Evolutionary conservation across 169 alveolate species (phyloP).

Genomic region (Plasmodium vivax): DNA sequence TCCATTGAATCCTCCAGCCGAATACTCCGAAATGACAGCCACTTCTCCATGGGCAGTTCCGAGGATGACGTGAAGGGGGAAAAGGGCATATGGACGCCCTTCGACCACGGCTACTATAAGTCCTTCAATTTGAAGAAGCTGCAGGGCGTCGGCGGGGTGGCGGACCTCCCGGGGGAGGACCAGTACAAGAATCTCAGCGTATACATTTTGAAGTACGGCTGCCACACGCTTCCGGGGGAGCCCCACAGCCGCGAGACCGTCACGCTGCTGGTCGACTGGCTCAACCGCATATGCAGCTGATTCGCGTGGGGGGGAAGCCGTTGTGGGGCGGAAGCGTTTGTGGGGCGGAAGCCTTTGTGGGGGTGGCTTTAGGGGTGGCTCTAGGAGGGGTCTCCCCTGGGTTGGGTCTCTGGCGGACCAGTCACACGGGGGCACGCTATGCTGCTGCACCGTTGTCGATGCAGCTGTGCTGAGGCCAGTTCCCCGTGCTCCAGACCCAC

Average conservation of each 20-base stretch:
- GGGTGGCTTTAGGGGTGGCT: not conserved
- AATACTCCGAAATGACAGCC: not conserved
- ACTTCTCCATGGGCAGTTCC: not conserved
- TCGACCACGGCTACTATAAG: constrained; percentile 52
- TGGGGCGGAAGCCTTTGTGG: not conserved
- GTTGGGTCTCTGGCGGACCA: not conserved
- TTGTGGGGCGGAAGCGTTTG: no score
- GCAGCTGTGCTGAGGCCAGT: not conserved
- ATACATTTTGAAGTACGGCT: constrained; percentile 54
- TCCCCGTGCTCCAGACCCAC: not conserved
- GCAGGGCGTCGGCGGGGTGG: not conserved
- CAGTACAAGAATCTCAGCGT: constrained; percentile 23
- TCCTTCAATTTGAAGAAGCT: constrained; percentile 14
- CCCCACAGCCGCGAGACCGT: constrained; percentile 11
- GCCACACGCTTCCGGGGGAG: constrained; percentile 57
- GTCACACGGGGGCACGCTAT: not conserved
- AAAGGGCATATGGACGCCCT: constrained; percentile 21
- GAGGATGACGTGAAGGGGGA: constrained; percentile 1
- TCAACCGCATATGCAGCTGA: constrained; percentile 18
- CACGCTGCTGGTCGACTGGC: constrained; percentile 33
- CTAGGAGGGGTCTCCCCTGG: not conserved
- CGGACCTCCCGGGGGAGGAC: not conserved
- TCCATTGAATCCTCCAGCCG: not conserved
- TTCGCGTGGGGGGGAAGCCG: not conserved
- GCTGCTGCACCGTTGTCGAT: not conserved